A percentile compares a stretch with the other conserved stretches of the same genome.
Evolutionary conservation across 306 rosid species (phyloP).

Genomic region (Citrullus colocynthis): DNA sequence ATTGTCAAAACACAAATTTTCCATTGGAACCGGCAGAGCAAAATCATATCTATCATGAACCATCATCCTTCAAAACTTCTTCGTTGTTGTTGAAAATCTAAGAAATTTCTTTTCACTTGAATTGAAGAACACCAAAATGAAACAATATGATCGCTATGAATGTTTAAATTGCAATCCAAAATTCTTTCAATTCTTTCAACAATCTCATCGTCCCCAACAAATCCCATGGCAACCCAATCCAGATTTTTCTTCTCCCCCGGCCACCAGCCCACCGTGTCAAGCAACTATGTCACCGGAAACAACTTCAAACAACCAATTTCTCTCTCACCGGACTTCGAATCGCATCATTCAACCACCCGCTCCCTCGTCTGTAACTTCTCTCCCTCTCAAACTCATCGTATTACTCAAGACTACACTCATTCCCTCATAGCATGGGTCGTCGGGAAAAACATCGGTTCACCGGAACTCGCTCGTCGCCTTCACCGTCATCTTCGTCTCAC

Average conservation of each 20-base stretch:
- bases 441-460: not conserved
- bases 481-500: not conserved
- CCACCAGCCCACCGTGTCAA: not conserved
- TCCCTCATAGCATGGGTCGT: not conserved
- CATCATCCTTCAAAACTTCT: too few relatives aligned
- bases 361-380: not conserved
- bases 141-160: too few relatives aligned
- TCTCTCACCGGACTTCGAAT: not conserved
- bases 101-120: too few relatives aligned
- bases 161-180: too few relatives aligned
- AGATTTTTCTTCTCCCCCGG: not conserved
- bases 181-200: too few relatives aligned
- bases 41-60: too few relatives aligned
- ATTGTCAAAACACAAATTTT: too few relatives aligned
- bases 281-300: not conserved
- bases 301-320: not conserved
- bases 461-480: not conserved
- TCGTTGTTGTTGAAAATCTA: too few relatives aligned
- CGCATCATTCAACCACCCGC: not conserved
- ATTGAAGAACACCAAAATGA: too few relatives aligned
- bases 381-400: not conserved
- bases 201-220: too few relatives aligned
- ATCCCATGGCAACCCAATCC: not conserved
- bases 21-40: too few relatives aligned
- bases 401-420: not conserved